Conservation (phyloP, 2,329 filamentous ascomycete genomes). For the Fusarium musae region DNA sequence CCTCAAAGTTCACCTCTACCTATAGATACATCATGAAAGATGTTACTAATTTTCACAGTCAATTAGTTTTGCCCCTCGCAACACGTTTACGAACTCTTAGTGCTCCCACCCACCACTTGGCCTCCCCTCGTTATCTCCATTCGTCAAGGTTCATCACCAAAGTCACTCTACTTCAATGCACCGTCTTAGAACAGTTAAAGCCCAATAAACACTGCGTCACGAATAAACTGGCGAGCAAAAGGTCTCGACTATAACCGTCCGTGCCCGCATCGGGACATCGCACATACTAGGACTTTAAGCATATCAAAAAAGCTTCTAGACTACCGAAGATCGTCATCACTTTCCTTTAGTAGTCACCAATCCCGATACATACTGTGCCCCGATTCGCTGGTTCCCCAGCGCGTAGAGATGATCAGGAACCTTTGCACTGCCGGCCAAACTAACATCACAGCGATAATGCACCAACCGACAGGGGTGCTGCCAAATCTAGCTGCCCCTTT, state of each 20-base stretch:
- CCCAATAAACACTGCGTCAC: not conserved
- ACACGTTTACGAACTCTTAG: rapidly evolving
- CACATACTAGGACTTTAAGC: conserved; percentile 22
- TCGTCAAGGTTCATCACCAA: not conserved
- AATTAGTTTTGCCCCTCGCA: not conserved
- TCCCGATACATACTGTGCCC: not conserved
- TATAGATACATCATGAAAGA: no score
- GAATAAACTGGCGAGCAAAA: not conserved
- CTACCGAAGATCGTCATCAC: conserved; percentile 14
- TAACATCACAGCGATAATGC: conserved; percentile 23
- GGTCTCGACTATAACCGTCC: not conserved
- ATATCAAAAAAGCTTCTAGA: conserved; percentile 15
- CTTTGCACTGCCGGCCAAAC: conserved; percentile 26
- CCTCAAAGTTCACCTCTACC: not conserved
- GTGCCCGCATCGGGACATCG: conserved; percentile 2
- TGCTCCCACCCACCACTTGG: not conserved
- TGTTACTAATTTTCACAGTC: rapidly evolving
- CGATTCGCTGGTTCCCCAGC: not conserved
- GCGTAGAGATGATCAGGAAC: conserved; percentile 20
- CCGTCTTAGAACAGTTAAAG: not conserved
- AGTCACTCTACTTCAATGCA: not conserved
- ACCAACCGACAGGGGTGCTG: not conserved
- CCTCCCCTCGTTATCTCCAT: not conserved
- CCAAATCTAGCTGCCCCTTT: conserved; percentile 23
- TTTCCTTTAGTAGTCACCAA: conserved; percentile 12